Evolutionary conservation across 768 basidiomycete species (phyloP).

Genomic region (Boletellus sp.): DNA sequence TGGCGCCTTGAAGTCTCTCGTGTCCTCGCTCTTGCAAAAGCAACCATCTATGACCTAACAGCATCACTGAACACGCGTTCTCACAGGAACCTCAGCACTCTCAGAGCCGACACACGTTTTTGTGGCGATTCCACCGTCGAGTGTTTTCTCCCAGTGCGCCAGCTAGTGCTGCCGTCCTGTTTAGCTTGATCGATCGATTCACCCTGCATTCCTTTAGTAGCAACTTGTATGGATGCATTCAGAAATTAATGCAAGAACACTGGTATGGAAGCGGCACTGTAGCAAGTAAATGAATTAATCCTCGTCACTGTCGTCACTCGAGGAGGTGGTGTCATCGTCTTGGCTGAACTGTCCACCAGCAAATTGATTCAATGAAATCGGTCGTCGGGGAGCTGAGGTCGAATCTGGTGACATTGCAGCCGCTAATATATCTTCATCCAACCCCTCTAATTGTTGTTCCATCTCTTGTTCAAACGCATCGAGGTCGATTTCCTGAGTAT

Average conservation of each 20-base stretch:
- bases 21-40: no score
- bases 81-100: constrained; percentile 12
- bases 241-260: constrained; percentile 4
- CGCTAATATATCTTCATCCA: constrained; percentile 52
- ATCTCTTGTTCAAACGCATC: constrained; percentile 36
- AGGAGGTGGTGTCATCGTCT: constrained; percentile 49
- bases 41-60: no score
- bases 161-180: no score
- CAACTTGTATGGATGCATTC: constrained; percentile 2
- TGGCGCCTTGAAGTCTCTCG: no score
- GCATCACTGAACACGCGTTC: no score
- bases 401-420: constrained; percentile 39
- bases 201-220: neutral
- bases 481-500: constrained; percentile 33
- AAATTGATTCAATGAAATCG: constrained; percentile 50
- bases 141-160: constrained; percentile 16
- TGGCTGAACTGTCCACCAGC: constrained; percentile 40
- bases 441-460: constrained; percentile 35
- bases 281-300: constrained; percentile 30
- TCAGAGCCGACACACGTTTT: constrained; percentile 23
- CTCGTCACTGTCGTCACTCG: constrained; percentile 55
- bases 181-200: constrained; percentile 24
- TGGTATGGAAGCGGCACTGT: constrained; percentile 2
- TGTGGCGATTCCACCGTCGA: constrained; percentile 16
- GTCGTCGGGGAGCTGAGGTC: constrained; percentile 28